Conservation (phyloP, 148 eudicot genomes). For the Heliosperma pusillum region DNA sequence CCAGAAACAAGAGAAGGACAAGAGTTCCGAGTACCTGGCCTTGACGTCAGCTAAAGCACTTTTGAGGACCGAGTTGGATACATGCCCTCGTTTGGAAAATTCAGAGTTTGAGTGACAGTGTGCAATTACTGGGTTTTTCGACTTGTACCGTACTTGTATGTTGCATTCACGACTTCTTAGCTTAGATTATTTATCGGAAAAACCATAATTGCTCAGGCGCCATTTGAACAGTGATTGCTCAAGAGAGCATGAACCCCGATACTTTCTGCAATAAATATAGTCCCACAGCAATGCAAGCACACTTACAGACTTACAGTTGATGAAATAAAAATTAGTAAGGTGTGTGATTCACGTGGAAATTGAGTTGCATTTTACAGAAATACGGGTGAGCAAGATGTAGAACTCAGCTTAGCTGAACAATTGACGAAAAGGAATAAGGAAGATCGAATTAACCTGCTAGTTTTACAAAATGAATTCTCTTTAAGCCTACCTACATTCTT, state of each 20-base stretch:
- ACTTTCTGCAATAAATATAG: background rate
- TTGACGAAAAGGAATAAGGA: background rate
- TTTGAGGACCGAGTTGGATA: background rate
- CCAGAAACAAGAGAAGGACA: background rate
- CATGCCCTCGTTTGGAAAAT: background rate
- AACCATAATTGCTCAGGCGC: background rate
- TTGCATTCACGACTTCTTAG: no score
- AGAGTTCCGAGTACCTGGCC: background rate
- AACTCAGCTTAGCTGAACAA: background rate
- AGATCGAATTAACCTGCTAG: constrained; percentile 20
- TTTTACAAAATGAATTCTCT: constrained; percentile 19
- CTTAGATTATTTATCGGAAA: background rate
- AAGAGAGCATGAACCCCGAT: background rate
- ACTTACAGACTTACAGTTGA: constrained; percentile 8
- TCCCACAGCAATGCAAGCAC: background rate
- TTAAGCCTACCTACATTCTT: constrained; percentile 22
- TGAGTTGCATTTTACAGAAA: constrained; percentile 29
- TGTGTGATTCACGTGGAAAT: constrained; percentile 18
- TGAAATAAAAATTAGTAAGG: background rate
- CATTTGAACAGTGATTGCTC: background rate
- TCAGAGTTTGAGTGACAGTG: background rate
- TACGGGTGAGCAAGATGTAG: background rate
- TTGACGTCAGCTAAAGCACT: background rate
- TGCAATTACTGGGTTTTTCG: no score
- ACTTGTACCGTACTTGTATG: no score